Base-by-base conservation (phyloP, 768 basidiomycete species). In the Tulasnella sp. region DNA sequence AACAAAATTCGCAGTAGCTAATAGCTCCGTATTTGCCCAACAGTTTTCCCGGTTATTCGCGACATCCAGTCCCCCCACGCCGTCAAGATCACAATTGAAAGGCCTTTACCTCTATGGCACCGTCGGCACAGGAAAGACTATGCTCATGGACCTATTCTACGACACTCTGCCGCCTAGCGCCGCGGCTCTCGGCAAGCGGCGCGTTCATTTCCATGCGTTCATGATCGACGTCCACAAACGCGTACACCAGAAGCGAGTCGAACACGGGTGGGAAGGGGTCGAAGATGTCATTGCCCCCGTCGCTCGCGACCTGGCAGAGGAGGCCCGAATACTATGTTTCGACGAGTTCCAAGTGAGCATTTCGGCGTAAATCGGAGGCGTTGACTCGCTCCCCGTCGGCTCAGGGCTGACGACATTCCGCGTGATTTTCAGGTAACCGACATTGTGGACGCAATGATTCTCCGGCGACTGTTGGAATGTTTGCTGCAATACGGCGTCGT, bases 131-230 rank as follows among this genome's bases (percentile, higher is more conserved):
- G 97, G 98, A 18, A 98, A 99, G 87, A 93, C 93, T 0, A 98
- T 99, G 96, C 91, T 99, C 80, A 99, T 99, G 98, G 98, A 99
- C 84, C 87, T 99, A 32, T 98, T 98, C 84, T 96, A 93, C 86
- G 89, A 91, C 80, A 90, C 95, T 1, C 90, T 98, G 1, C 92
- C 93, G 0, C 81, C 87, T 0, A 85, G 87, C 67, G 85, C 93
- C 75, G 89, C 85, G 69, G 18, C 71, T 26, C 40, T 77, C 18
- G 88, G 89, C 79, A 94, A 94, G 84, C 91, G 93, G 75, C 89
- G 98, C 40, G 95, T 98, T 20, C 98, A 99, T 84, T 99, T 99
- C 83, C 96, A 99, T 83, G 94, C 95, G 1, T 99, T 99, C 87
- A 99, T 99, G 98, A 91, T 98, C 80, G 98, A 99, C 83, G 96